phyloP scores from a whole-genome alignment of 352 stramenopile genomes.

The Globisporangium spinosum region DNA sequence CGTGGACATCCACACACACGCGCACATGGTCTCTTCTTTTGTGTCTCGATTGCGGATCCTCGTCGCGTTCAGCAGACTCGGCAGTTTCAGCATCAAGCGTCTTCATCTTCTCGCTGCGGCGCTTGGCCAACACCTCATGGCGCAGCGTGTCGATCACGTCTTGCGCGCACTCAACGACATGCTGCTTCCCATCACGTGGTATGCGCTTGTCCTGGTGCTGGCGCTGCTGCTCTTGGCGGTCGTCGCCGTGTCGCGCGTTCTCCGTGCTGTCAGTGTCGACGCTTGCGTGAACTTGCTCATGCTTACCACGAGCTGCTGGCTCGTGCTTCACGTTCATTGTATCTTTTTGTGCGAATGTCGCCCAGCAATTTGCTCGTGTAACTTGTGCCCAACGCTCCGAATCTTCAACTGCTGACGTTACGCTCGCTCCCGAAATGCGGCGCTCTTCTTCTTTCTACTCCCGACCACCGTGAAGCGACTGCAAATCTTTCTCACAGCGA shows the following conservation, averaged over 20 bases:
- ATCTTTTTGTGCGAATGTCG: neutral
- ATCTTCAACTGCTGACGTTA: conserved; percentile 19
- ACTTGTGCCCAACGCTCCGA: conserved; percentile 20
- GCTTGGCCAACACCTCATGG: conserved; percentile 8
- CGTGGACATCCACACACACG: conserved; percentile 10
- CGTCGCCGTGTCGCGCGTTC: neutral
- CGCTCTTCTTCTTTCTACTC: neutral
- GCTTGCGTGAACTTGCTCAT: neutral
- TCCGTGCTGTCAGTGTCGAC: neutral
- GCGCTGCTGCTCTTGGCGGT: neutral
- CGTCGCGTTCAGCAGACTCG: neutral
- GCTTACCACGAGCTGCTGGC: neutral
- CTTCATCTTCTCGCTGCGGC: neutral
- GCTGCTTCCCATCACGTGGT: neutral
- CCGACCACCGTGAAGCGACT: neutral
- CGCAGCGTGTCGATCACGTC: conserved; percentile 13
- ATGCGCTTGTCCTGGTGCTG: neutral
- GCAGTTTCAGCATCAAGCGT: neutral
- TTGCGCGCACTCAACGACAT: conserved; percentile 16
- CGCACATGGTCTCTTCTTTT: neutral
- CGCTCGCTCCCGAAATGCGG: neutral
- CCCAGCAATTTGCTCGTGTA: neutral
- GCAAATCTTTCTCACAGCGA: conserved; percentile 2
- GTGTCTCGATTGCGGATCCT: neutral
- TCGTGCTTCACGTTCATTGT: neutral